Evolutionary conservation across 805 yeast genomes (phyloP), one percentile per base, ranked within the genome.

Genomic region (Wickerhamiella slavikovae): DNA sequence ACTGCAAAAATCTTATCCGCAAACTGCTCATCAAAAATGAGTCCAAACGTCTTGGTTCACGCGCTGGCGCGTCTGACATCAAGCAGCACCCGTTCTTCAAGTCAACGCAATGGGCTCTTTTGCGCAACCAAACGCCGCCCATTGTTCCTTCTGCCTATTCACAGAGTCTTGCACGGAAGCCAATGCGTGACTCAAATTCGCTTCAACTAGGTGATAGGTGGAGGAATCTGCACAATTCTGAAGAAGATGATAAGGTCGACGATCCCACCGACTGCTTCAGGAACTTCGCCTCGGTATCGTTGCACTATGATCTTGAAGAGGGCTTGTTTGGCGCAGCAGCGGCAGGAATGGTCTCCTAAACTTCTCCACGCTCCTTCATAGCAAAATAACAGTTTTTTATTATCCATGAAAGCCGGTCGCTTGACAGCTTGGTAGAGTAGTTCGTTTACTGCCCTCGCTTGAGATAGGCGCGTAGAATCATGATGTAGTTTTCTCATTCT

Each of bases 111-210:
- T 89, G 99, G 99, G 95, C 98, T 0, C 59, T 89, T 35, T 57
- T 89, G 33, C 65, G 98, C 42, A 78, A 89, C 50, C 89, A 75
- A 47, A 74, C 75, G 34, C 96, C 99, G 1, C 99, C 99, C 11
- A 72, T 89, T 71, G 72, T 89, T 12, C 99, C 99, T 0, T 75
- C 75, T 0, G 18, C 19, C 13, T 18, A 22, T 7, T 16, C 23
- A 12, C 17, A 20, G 18, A 19, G 25, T 12, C 22, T 26, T 5
- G 13, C 23, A 3, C 13, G 29, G 6, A 16, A 33, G 14, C 26
- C 34, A 4, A 29, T 42, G 15, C 36, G 35, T 16, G 47, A 43
- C 17, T 35, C 41, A 12, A 26, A 32, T 4, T 39, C 44, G 10
- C 27, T 42, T 9, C 46, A 43, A 27, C 29, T 43, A 19, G 47